These are phyloP conservation scores for Omphalea diandra DNA, from an alignment of 441 rosid genomes.

Conservation along the genomic window DNA sequence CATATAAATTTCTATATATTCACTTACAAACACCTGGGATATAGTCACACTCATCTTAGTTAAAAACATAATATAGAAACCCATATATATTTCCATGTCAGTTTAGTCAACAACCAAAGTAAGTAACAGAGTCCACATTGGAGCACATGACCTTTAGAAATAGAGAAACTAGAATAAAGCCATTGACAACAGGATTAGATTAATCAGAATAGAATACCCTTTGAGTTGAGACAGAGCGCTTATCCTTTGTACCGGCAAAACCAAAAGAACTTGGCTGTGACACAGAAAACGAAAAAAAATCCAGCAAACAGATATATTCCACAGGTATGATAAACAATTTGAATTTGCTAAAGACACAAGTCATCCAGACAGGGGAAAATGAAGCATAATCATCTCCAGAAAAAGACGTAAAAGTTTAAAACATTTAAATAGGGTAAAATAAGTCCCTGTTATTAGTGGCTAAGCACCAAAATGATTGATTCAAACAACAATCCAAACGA, in stretches of 20 bases:
- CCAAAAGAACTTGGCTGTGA: slow-evolving; percentile 88
- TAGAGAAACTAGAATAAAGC: background rate
- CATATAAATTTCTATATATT: background rate
- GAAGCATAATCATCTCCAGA: background rate
- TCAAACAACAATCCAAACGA: background rate
- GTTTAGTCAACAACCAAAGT: background rate
- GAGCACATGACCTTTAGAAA: slow-evolving; percentile 4
- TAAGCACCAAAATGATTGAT: background rate
- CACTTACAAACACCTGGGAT: background rate
- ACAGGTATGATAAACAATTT: slow-evolving; percentile 12
- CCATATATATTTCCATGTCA: slow-evolving; percentile 3
- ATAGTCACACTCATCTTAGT: background rate
- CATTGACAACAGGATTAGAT: slow-evolving; percentile 2
- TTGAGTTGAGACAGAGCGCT: slow-evolving; percentile 90
- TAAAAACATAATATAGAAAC: background rate
- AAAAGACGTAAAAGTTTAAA: background rate
- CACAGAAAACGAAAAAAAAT: slow-evolving; percentile 17
- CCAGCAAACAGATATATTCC: slow-evolving; percentile 9
- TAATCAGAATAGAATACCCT: slow-evolving; percentile 50
- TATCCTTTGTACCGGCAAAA: slow-evolving; percentile 97
- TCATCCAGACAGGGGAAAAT: background rate
- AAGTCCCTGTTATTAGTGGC: background rate
- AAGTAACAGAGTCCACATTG: background rate
- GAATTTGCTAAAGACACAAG: background rate
- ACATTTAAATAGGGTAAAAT: background rate